phyloP scores from a whole-genome alignment of 2,329 filamentous ascomycete genomes.

The Paraconiothyrium sp. region DNA sequence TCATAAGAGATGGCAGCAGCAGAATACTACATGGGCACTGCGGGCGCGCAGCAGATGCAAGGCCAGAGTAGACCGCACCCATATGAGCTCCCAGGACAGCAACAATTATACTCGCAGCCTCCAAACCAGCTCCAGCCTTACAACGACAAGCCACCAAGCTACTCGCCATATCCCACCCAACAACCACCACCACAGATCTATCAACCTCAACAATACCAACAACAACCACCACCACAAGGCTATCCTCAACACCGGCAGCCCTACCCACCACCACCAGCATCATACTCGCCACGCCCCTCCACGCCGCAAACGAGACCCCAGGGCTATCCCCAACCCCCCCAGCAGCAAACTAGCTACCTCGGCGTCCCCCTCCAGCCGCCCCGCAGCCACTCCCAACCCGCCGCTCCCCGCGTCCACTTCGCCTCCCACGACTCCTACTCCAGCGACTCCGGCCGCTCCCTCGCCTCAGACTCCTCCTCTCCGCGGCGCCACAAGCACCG shows the following conservation, averaged over 20 bases:
- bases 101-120: conserved; percentile 19
- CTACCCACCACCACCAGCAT: conserved; percentile 31
- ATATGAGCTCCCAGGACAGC: conserved; percentile 24
- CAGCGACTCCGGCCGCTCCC: conserved; percentile 25
- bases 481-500: conserved; percentile 24
- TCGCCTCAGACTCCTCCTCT: conserved; percentile 30
- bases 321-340: conserved; percentile 29
- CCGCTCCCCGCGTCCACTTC: conserved; percentile 39
- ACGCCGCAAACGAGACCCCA: conserved; percentile 28
- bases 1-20: conserved; percentile 40
- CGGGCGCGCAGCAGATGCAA: conserved; percentile 32
- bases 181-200: conserved; percentile 9
- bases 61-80: conserved; percentile 25
- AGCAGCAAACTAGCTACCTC: conserved; percentile 33
- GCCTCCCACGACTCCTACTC: conserved; percentile 35
- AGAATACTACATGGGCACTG: conserved; percentile 45
- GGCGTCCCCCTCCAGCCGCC: conserved; percentile 36
- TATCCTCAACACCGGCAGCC: conserved; percentile 24
- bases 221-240: conserved; percentile 21
- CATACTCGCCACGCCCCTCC: conserved; percentile 18
- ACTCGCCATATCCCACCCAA: conserved; percentile 28
- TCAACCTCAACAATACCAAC: conserved; percentile 11
- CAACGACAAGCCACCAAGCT: conserved; percentile 27
- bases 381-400: conserved; percentile 44
- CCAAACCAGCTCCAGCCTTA: conserved; percentile 28